Base-by-base conservation (phyloP, 371 early-diverging fungal species). In the Lichtheimia hyalospora region DNA sequence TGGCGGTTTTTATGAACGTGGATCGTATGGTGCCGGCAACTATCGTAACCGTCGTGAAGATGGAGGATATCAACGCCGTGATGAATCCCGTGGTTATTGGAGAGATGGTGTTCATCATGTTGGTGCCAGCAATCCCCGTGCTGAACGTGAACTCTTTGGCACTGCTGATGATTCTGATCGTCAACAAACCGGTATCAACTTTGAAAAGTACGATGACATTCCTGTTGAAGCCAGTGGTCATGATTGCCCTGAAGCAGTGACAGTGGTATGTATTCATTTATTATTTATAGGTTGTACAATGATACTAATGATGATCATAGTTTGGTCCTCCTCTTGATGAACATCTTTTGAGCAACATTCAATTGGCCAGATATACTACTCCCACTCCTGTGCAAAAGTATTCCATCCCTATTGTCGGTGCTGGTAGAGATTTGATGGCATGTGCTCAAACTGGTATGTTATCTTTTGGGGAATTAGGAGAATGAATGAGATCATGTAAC, bases 301-400 rank as follows among this genome's bases (percentile, higher is more conserved):
- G n/a, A n/a, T n/a, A n/a, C n/a, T n/a, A n/a, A n/a, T n/a, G n/a
- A n/a, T n/a, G n/a, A n/a, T 70, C 58, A 83, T 62, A 86, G 89
- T 88, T 88, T 62, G 82, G 76, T 51, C 80, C 84, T 85, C 95
- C 84, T 27, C 74, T 98, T 58, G 95, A 96, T 73, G 78, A 86
- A 18, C 90, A 96, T 60, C 83, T 95, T 27, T 83, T 92, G 70
- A 86, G 86, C 72, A 99, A 98, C 84, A 93, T 98, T 68, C 90
- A 91, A 62, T 81, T 96, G 18, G 86, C 96, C 59, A 85, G 90
- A 57, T 99, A 97, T 84, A 83, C 84, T 18, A 87, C 85, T 57
- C 98, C 99, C 13, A 99, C 99, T 12, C 97, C 98, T 8, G 97
- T 99, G 28, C 96, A 95, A 75, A 89, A 90, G 73, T 84, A 93